A percentile compares a stretch with the other conserved stretches of the same genome.
Evolutionary conservation across 352 stramenopile species (phyloP).

Genomic region (Pythium aristosporum): DNA sequence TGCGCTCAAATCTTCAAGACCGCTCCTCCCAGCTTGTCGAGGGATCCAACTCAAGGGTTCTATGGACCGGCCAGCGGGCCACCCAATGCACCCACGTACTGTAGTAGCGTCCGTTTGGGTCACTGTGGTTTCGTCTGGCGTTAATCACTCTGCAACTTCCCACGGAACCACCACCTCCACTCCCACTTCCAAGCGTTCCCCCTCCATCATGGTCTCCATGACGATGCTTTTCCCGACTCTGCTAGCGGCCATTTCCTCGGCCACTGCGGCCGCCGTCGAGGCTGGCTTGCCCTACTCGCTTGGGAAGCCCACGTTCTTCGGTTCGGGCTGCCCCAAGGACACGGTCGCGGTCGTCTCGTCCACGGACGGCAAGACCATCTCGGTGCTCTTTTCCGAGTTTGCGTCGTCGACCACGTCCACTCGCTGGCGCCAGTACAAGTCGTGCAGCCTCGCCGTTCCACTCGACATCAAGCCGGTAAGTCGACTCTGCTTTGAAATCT

Average conservation of each 20-base stretch:
- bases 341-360: slow-evolving; percentile 29
- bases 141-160: not conserved
- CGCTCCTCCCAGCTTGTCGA: too few relatives aligned
- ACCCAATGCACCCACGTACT: too few relatives aligned
- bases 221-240: not conserved
- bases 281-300: slow-evolving; percentile 10
- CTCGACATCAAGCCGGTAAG: slow-evolving; percentile 33
- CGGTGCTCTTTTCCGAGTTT: slow-evolving; percentile 36
- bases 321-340: slow-evolving; percentile 33
- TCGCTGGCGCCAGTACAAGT: slow-evolving; percentile 32
- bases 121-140: not conserved
- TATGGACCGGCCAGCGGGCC: too few relatives aligned
- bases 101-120: too few relatives aligned
- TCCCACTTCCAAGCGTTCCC: too few relatives aligned
- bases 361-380: slow-evolving; percentile 33
- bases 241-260: not conserved
- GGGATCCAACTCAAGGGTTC: too few relatives aligned
- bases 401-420: slow-evolving; percentile 27
- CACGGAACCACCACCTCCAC: not conserved
- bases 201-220: not conserved
- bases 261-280: not conserved
- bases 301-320: slow-evolving; percentile 32
- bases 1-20: too few relatives aligned
- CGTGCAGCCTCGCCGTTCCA: slow-evolving; percentile 42
- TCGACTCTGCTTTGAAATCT: too few relatives aligned